Percentiles rank a stretch among this genome's conserved stretches.
phyloP scores from a whole-genome alignment of 2,329 filamentous ascomycete genomes.

The Neoscytalidium dimidiatum region DNA sequence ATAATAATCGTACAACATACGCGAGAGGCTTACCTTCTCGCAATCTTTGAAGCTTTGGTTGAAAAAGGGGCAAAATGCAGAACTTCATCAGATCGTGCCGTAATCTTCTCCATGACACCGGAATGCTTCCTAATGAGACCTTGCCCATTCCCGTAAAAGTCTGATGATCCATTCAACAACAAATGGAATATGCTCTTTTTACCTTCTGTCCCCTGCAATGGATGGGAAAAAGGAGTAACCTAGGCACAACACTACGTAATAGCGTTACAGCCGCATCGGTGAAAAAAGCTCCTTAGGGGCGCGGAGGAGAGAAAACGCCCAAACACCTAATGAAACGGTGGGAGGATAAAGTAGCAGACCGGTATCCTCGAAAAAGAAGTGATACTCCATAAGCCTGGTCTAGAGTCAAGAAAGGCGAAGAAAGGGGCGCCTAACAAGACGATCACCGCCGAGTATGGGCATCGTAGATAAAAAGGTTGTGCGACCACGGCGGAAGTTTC shows the following conservation, averaged over 20 bases:
- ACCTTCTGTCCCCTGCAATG: not conserved
- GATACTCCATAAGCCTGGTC: slow-evolving; percentile 14
- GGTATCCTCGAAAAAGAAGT: not conserved
- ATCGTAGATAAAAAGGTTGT: slow-evolving; percentile 62
- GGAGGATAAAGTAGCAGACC: not conserved
- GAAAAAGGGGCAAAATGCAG: not conserved
- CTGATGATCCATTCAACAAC: not conserved
- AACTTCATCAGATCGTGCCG: not conserved
- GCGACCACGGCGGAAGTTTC: slow-evolving; percentile 75
- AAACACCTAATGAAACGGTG: slow-evolving; percentile 1
- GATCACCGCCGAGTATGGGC: slow-evolving; percentile 14
- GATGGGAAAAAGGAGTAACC: not conserved
- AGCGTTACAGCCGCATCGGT: not conserved
- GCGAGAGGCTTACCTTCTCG: not conserved
- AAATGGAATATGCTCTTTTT: not conserved
- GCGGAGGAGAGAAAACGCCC: not conserved
- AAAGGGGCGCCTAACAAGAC: not conserved
- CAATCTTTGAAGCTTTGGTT: not conserved
- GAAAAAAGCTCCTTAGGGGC: not conserved
- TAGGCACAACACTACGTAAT: not conserved
- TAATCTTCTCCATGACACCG: not conserved
- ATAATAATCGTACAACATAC: slow-evolving; percentile 4
- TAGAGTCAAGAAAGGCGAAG: not conserved
- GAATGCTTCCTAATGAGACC: not conserved
- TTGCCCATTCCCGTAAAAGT: not conserved